These are phyloP conservation scores for Sphagnum tenellum DNA, from an alignment of 225 moss, liverwort and hornwort genomes.

Conservation along the genomic window DNA sequence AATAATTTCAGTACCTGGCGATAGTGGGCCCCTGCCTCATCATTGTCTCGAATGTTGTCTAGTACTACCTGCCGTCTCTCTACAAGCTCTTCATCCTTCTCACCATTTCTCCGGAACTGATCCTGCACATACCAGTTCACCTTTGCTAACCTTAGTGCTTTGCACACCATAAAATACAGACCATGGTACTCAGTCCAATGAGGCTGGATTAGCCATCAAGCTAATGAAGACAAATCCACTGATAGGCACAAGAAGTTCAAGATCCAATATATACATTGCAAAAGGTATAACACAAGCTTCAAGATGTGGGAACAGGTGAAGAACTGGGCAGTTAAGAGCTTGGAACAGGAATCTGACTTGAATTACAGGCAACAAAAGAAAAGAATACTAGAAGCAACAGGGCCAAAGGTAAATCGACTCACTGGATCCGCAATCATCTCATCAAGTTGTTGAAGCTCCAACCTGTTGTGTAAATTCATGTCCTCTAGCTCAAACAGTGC, in stretches of 20 bases:
- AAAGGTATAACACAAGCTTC: not conserved
- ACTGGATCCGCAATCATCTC: constrained; percentile 62
- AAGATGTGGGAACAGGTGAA: not conserved
- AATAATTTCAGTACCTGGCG: constrained; percentile 38
- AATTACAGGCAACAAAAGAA: not conserved
- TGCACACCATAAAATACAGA: no score
- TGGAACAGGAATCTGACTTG: no score
- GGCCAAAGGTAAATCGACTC: constrained; percentile 1
- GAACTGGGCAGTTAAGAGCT: no score
- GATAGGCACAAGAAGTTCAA: not conserved
- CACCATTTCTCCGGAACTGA: constrained; percentile 33
- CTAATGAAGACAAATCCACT: not conserved
- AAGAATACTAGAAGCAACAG: not conserved
- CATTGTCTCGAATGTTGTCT: constrained; percentile 84
- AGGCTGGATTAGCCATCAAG: not conserved
- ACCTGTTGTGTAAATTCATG: constrained; percentile 69
- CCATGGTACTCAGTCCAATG: not conserved
- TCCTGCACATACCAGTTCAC: constrained; percentile 8
- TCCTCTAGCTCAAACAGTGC: constrained; percentile 87
- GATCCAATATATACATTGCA: not conserved
- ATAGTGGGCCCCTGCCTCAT: constrained; percentile 76
- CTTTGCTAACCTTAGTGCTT: not conserved
- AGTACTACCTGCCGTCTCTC: constrained; percentile 81
- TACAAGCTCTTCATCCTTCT: constrained; percentile 44
- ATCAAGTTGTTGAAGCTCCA: constrained; percentile 74